Evolutionary conservation across 257 asterid genomes (phyloP).

Genomic region (Jacaranda mimosifolia): DNA sequence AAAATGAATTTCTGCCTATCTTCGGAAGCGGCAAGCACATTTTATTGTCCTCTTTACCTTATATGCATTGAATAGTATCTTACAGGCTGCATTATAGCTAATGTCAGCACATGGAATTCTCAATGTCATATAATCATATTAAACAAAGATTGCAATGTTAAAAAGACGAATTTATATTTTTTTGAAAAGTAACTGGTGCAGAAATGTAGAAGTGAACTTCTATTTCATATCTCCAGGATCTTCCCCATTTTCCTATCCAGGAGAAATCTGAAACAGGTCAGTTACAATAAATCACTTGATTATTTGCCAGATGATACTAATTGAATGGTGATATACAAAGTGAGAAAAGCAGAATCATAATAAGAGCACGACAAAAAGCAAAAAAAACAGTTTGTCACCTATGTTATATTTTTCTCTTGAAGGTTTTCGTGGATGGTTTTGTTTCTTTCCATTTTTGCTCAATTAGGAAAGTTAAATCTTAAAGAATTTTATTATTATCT

Average conservation of each 20-base stretch:
- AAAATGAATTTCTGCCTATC: background rate
- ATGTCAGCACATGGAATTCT: background rate
- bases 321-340: background rate
- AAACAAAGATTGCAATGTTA: background rate
- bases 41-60: background rate
- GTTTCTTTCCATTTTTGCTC: background rate
- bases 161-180: background rate
- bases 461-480: background rate
- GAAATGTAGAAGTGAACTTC: background rate
- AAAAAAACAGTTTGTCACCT: background rate
- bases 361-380: background rate
- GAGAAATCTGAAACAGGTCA: background rate
- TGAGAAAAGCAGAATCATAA: background rate
- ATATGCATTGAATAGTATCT: background rate
- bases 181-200: background rate
- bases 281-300: background rate
- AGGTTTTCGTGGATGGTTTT: background rate
- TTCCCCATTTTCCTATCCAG: constrained; percentile 1
- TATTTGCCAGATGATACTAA: background rate
- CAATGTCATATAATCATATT: background rate
- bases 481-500: background rate
- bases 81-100: background rate
- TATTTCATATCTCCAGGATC: background rate
- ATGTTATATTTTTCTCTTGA: background rate
- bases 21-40: background rate